These are phyloP conservation scores for Fistulinella prunicolor DNA, from an alignment of 768 basidiomycete species.

Conservation along the genomic window DNA sequence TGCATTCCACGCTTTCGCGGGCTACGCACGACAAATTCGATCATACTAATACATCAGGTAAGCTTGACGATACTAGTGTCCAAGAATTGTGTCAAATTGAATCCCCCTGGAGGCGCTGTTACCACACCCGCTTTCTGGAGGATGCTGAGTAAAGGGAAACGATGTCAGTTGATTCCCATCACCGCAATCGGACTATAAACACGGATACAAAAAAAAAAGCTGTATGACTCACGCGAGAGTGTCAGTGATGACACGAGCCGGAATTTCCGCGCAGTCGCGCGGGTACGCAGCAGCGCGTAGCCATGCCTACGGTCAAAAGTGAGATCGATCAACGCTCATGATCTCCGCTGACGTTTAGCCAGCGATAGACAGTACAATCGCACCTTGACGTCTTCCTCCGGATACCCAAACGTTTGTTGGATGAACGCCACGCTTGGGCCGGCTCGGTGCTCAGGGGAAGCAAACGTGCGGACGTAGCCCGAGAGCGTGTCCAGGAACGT, in stretches of 20 bases:
- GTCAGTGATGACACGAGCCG: slow-evolving; percentile 59
- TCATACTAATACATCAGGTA: slow-evolving; percentile 35
- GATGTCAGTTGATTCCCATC: neutral
- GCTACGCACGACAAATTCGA: too few relatives aligned
- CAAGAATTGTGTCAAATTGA: slow-evolving; percentile 56
- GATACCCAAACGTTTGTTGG: slow-evolving; percentile 74
- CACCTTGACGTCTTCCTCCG: slow-evolving; percentile 77
- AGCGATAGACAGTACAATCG: neutral
- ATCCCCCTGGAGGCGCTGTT: slow-evolving; percentile 47
- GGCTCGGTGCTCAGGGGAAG: slow-evolving; percentile 53
- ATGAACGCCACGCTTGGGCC: slow-evolving; percentile 72
- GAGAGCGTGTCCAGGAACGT: slow-evolving; percentile 66
- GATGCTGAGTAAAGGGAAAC: slow-evolving; percentile 41
- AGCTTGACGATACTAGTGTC: slow-evolving; percentile 51
- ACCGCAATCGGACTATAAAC: neutral
- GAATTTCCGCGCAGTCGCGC: slow-evolving; percentile 58
- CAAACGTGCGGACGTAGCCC: slow-evolving; percentile 62
- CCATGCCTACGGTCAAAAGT: slow-evolving; percentile 58
- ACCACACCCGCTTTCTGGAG: slow-evolving; percentile 78
- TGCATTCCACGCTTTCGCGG: too few relatives aligned
- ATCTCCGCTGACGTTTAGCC: too few relatives aligned
- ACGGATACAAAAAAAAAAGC: too few relatives aligned
- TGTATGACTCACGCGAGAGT: slow-evolving; percentile 75
- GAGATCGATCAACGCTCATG: neutral
- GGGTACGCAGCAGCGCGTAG: slow-evolving; percentile 77